phyloP scores from a whole-genome alignment of 192 early-diverging fungal genomes.

The Coemansia sp. region DNA sequence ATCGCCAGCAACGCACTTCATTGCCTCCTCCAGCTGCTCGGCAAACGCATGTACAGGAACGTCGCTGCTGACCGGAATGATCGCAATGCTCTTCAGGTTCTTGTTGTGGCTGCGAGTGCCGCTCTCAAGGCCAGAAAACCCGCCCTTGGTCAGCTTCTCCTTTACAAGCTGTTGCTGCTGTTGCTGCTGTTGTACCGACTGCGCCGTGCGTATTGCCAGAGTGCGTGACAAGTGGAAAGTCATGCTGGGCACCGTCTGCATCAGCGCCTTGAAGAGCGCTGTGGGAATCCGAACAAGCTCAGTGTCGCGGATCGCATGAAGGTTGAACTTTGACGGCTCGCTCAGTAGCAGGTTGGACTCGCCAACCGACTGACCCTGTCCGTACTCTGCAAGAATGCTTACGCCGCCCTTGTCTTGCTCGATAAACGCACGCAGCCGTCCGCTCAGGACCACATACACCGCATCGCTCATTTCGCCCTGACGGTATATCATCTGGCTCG shows the following conservation, averaged over 20 bases:
- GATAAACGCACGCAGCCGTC: constrained; percentile 86
- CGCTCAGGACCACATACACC: constrained; percentile 91
- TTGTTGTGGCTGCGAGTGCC: constrained; percentile 79
- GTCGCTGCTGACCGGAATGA: constrained; percentile 78
- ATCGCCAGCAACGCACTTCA: constrained; percentile 68
- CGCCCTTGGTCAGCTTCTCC: constrained; percentile 7
- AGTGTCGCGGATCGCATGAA: constrained; percentile 97
- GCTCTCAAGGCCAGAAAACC: constrained; percentile 11
- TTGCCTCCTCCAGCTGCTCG: constrained; percentile 69
- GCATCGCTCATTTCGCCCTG: constrained; percentile 85
- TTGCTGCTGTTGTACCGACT: constrained; percentile 51
- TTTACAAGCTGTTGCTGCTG: constrained; percentile 10
- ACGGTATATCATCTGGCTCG: constrained; percentile 89
- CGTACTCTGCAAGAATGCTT: constrained; percentile 88
- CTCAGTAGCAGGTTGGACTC: constrained; percentile 88
- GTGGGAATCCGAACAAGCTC: constrained; percentile 96
- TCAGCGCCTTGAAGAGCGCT: constrained; percentile 90
- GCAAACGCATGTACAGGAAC: constrained; percentile 93
- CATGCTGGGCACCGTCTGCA: constrained; percentile 84
- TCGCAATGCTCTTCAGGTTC: constrained; percentile 93
- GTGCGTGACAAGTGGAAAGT: constrained; percentile 89
- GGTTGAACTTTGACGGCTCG: constrained; percentile 71
- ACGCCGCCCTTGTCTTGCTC: constrained; percentile 64
- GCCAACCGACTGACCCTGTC: constrained; percentile 93
- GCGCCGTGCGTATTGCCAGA: constrained; percentile 73